Percentiles rank a stretch among this genome's conserved stretches.
phyloP scores from a whole-genome alignment of 2,329 filamentous ascomycete species.

The Fusarium torreyae region DNA sequence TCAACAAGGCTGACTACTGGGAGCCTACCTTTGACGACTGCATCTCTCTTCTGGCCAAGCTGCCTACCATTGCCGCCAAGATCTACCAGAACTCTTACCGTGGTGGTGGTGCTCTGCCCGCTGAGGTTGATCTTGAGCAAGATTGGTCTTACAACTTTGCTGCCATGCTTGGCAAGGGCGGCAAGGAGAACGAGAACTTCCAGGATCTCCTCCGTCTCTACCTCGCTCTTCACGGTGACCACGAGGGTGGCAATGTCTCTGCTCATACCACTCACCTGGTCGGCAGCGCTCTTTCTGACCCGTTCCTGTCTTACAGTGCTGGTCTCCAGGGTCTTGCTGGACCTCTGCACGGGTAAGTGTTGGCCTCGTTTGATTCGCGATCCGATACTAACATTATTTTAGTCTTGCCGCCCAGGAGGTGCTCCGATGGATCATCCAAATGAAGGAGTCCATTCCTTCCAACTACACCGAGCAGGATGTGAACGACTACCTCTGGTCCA shows the following conservation, averaged over 20 bases:
- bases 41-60: slow-evolving; percentile 94
- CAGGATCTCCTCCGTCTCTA: slow-evolving; percentile 95
- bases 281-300: slow-evolving; percentile 92
- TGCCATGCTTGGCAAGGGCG: slow-evolving; percentile 92
- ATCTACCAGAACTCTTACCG: slow-evolving; percentile 95
- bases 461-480: slow-evolving; percentile 86
- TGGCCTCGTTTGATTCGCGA: rapidly evolving
- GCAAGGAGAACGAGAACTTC: slow-evolving; percentile 91
- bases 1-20: slow-evolving; percentile 98
- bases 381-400: neutral
- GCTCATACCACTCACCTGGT: slow-evolving; percentile 96
- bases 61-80: slow-evolving; percentile 95
- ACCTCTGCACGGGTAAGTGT: slow-evolving; percentile 73
- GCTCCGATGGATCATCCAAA: slow-evolving; percentile 94
- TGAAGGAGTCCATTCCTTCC: slow-evolving; percentile 89
- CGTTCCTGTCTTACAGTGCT: slow-evolving; percentile 95
- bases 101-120: slow-evolving; percentile 80
- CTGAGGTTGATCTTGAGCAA: slow-evolving; percentile 83
- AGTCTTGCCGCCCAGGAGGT: slow-evolving; percentile 96
- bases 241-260: slow-evolving; percentile 98
- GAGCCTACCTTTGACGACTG: slow-evolving; percentile 97
- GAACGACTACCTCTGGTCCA: slow-evolving; percentile 90
- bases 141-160: slow-evolving; percentile 99
- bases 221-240: slow-evolving; percentile 95
- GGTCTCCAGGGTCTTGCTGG: slow-evolving; percentile 95